phyloP scores from a whole-genome alignment of 106 monocot species.

The Platanthera zijinensis region DNA sequence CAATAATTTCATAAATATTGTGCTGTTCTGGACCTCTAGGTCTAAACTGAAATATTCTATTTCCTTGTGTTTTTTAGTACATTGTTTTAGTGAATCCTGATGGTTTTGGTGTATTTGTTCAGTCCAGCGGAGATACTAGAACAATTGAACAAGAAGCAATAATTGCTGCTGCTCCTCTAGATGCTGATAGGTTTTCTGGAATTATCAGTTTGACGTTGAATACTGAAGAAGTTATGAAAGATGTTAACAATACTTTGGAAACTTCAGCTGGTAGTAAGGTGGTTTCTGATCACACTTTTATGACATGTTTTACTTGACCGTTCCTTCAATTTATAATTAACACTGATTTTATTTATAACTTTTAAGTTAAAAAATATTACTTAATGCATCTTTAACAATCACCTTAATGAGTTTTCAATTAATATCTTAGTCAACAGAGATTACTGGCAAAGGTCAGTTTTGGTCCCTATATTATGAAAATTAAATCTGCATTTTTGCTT shows the following conservation, averaged over 20 bases:
- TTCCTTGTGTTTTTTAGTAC: neutral
- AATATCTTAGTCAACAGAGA: neutral
- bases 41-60: neutral
- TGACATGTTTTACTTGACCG: neutral
- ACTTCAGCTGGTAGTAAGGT: constrained; percentile 57
- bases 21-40: neutral
- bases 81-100: neutral
- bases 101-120: constrained; percentile 12
- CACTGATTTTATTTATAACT: neutral
- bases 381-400: neutral
- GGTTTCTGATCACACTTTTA: constrained; percentile 1
- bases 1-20: neutral
- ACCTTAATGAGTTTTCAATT: neutral
- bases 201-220: constrained; percentile 16
- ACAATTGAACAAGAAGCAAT: constrained; percentile 72
- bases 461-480: neutral
- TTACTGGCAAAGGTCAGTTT: neutral
- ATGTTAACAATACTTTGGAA: constrained; percentile 11
- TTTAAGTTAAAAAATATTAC: neutral
- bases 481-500: neutral
- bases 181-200: constrained; percentile 82
- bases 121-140: constrained; percentile 26
- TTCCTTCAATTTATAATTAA: constrained; percentile 2
- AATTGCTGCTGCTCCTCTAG: constrained; percentile 47
- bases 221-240: constrained; percentile 9